Base-by-base conservation (phyloP, 257 asterid species). In the Fraxinus pennsylvanica region DNA sequence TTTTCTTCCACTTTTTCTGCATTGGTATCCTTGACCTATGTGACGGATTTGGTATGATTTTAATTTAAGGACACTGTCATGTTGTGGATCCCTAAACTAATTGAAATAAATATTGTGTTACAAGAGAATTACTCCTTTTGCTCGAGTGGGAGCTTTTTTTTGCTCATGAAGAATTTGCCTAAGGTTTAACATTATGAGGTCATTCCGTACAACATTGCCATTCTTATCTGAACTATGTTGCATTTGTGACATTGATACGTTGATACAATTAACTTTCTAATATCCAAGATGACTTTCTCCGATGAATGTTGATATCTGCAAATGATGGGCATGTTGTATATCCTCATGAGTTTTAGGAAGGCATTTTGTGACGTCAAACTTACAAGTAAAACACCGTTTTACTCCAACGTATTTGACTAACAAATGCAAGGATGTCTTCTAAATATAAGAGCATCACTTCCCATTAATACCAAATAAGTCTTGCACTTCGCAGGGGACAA, bases 1-100 rank as follows among this genome's bases (percentile, higher is more conserved):
- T 78, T 79, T 59, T 66, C 69, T 57, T n/a, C 76, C 22, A 25
- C 63, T 81, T 78, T 61, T 75, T 43, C 52, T 71, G 6, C 74
- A 35, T 32, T 76, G 5, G 6, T 61, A 57, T 38, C 63, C 77
- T 68, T 68, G 70, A 29, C 75, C 29, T 43, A 71, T 66, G 54
- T 76, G 59, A 52, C 75, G 45, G 9, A 47, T 66, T 59, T 77
- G 27, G 81, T 14, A 54, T 59, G 36, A 33, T 41, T 74, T 71
- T 45, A 19, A 59, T 68, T 43, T 59, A 71, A 32, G 75, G 52
- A 14, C 67, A 47, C 45, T 29, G 21, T 29, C 2, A 15, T 66
- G 43, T 7, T 61, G 61, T 57, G 66, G 66, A 57, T 57, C 66
- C 59, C 66, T 57, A 57, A 57, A 57, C 9, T 57, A 57, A 8